Evolutionary conservation across 2,329 filamentous ascomycete genomes (phyloP), one percentile per base, ranked within the genome.

Genomic region (Colletotrichum cereale): DNA sequence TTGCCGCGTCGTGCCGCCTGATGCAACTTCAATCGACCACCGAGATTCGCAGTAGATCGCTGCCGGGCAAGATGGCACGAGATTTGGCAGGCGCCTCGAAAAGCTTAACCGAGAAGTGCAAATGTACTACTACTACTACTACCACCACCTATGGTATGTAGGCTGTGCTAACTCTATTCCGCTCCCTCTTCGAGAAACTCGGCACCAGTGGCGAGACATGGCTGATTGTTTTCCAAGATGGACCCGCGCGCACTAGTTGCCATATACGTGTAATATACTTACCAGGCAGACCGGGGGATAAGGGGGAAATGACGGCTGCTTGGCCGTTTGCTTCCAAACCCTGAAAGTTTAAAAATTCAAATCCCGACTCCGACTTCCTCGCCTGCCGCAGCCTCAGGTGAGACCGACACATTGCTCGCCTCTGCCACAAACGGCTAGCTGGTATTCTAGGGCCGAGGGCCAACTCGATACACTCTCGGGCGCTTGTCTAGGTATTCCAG

Each of bases 271-370:
- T 29, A 44, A 42, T 18, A 58, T 40, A 44, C 56, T 29, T 21
- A 58, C 57, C 34, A n/a, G 21, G 14, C 8, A 47, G 57, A 21
- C 53, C 16, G 58, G 42, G 42, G 29, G 11, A 12, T 16, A 26
- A 16, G 47, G 61, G n/a, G 31, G 31, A 55, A 47, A 61, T 50
- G 62, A 58, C 61, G 47, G 36, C 38, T 42, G 34, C 56, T 36
- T 67, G 18, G 56, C 63, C 40, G 47, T 50, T 67, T 71, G 21
- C 63, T 71, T 67, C 50, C 44, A 62, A 62, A 67, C 56, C 24
- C 62, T 63, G 63, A 66, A 71, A 71, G 31, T 56, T 57, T 67
- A 56, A 66, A 53, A 67, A 53, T 60, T 47, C 48, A 62, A 67
- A 71, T 71, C 56, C 63, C 67, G 67, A 66, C 42, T 18, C 29